Evolutionary conservation across 371 early-diverging fungal genomes (phyloP).

Genomic region (Mucor mucedo): DNA sequence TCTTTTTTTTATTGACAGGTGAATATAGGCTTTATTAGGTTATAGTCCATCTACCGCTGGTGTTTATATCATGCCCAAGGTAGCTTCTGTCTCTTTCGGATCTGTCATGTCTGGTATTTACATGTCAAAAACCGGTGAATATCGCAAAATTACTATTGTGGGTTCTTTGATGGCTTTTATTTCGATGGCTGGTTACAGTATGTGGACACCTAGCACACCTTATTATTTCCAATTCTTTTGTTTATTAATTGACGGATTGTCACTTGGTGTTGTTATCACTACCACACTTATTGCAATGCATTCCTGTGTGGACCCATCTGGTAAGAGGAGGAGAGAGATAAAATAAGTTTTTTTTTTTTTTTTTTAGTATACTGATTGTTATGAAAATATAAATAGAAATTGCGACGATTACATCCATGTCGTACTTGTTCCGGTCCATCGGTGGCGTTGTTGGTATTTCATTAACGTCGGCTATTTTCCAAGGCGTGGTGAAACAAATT

Average conservation of each 20-base stretch:
- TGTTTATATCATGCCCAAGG: slow-evolving; percentile 46
- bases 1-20: slow-evolving; percentile 9
- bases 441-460: slow-evolving; percentile 53
- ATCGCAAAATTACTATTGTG: slow-evolving; percentile 31
- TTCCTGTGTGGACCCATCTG: slow-evolving; percentile 38
- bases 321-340: slow-evolving; percentile 15
- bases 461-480: slow-evolving; percentile 46
- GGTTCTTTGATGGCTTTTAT: slow-evolving; percentile 16
- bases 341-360: background rate
- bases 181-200: slow-evolving; percentile 28
- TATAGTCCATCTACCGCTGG: slow-evolving; percentile 47
- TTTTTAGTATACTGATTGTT: too few species aligned
- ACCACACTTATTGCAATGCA: slow-evolving; percentile 47
- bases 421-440: slow-evolving; percentile 52
- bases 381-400: slow-evolving; percentile 33
- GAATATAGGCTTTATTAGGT: slow-evolving; percentile 32
- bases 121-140: slow-evolving; percentile 55
- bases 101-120: slow-evolving; percentile 46
- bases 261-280: slow-evolving; percentile 41
- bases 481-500: slow-evolving; percentile 38
- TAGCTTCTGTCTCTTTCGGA: slow-evolving; percentile 38
- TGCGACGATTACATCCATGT: slow-evolving; percentile 52
- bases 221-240: slow-evolving; percentile 15
- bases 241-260: slow-evolving; percentile 45
- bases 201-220: slow-evolving; percentile 32